Evolutionary conservation across 2,329 filamentous ascomycete genomes (phyloP).

Genomic region (Didymellaceae sp.): DNA sequence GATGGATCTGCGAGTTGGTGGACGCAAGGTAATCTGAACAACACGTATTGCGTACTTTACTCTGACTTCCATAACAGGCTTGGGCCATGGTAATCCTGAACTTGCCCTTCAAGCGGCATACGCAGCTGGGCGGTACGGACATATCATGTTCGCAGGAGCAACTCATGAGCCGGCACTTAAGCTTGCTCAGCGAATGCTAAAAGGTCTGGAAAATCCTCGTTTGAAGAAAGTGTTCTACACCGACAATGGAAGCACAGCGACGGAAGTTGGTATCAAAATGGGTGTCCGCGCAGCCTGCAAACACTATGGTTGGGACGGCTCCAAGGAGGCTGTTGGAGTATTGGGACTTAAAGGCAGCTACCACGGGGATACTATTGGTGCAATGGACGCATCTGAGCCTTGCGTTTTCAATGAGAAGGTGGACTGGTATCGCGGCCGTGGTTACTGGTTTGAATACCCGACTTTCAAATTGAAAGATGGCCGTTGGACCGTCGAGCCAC

Average conservation of each 20-base stretch:
- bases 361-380: constrained; percentile 86
- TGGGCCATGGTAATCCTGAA: constrained; percentile 77
- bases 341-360: constrained; percentile 81
- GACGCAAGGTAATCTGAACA: constrained; percentile 69
- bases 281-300: constrained; percentile 71
- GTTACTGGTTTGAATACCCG: constrained; percentile 83
- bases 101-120: constrained; percentile 78
- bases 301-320: constrained; percentile 70
- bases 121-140: constrained; percentile 82
- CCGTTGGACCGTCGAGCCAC: constrained; percentile 68
- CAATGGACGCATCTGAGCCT: constrained; percentile 84
- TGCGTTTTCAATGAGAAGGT: constrained; percentile 80
- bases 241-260: constrained; percentile 83
- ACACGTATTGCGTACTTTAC: too few relatives aligned
- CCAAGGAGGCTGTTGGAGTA: constrained; percentile 66
- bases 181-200: constrained; percentile 70
- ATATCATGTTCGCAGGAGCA: constrained; percentile 85
- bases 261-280: constrained; percentile 88
- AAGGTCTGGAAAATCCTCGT: constrained; percentile 66
- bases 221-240: constrained; percentile 79
- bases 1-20: constrained; percentile 91
- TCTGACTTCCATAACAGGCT: constrained; percentile 45
- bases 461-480: constrained; percentile 71
- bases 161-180: constrained; percentile 79
- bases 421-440: constrained; percentile 82